These are phyloP conservation scores for Puccinia novopanici DNA, from an alignment of 1,284 basidiomycete species.

Conservation along the genomic window DNA sequence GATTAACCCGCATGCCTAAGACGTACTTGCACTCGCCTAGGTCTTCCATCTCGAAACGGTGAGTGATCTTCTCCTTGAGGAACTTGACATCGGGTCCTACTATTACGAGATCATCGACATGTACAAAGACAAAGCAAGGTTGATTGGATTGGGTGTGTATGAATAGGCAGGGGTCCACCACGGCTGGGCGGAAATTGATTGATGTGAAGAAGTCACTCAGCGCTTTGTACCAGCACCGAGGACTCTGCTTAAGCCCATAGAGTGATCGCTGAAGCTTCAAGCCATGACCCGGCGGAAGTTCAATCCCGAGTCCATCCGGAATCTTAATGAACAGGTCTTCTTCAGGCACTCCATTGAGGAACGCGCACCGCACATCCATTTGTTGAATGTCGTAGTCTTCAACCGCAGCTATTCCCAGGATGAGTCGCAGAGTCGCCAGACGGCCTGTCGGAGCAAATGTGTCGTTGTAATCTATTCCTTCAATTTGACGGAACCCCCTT, in stretches of 20 bases:
- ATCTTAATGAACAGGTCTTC: conserved; percentile 20
- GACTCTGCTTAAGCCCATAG: conserved; percentile 34
- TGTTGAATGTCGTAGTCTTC: conserved; percentile 8
- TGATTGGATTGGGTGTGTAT: background rate
- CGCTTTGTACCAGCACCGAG: conserved; percentile 10
- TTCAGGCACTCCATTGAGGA: too few species aligned
- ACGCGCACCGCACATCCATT: too few species aligned
- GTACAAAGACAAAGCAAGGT: background rate
- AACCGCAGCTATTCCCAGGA: background rate
- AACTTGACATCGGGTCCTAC: background rate
- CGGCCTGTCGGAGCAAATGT: conserved; percentile 11
- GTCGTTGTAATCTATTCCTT: background rate
- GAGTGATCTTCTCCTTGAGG: background rate
- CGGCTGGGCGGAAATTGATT: background rate
- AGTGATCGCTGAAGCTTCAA: conserved; percentile 5
- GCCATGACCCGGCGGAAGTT: background rate
- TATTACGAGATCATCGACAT: too few species aligned
- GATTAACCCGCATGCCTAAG: conserved; percentile 4
- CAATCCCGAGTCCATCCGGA: background rate
- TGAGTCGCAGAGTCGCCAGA: background rate
- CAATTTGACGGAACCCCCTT: too few species aligned
- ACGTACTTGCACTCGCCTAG: background rate
- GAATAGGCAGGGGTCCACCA: too few species aligned
- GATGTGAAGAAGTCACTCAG: background rate
- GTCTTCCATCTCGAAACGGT: conserved; percentile 15